Evolutionary conservation across 495 filamentous ascomycete genomes (phyloP).

Genomic region (Trichoderma asperelloides): DNA sequence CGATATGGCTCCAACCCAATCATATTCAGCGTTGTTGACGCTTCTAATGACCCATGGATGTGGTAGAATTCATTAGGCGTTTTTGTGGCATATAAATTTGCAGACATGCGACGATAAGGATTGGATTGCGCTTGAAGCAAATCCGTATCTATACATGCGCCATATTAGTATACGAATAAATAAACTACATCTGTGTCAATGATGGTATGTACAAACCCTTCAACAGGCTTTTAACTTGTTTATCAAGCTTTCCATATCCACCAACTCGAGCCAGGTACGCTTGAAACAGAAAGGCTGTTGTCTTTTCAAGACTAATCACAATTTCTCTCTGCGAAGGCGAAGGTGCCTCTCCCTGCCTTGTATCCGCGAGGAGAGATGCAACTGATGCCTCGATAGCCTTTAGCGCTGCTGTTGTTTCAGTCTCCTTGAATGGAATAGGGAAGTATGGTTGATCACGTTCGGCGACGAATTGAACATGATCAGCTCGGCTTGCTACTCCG

Average conservation of each 20-base stretch:
- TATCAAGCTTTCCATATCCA: slow-evolving; percentile 56
- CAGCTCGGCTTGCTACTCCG: slow-evolving; percentile 19
- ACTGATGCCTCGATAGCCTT: slow-evolving; percentile 63
- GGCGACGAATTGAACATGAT: slow-evolving; percentile 20
- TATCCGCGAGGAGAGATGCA: slow-evolving; percentile 54
- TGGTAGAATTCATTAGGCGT: slow-evolving; percentile 59
- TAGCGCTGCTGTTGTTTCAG: slow-evolving; percentile 56
- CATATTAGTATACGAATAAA: slow-evolving; percentile 10
- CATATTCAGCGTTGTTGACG: slow-evolving; percentile 59
- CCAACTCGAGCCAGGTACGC: slow-evolving; percentile 64
- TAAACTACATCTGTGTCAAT: background rate
- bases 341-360: slow-evolving; percentile 33
- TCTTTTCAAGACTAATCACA: slow-evolving; percentile 52
- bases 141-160: slow-evolving; percentile 53
- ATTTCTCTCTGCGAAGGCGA: slow-evolving; percentile 32
- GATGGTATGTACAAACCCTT: slow-evolving; percentile 42
- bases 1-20: slow-evolving; percentile 56
- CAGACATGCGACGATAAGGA: slow-evolving; percentile 64
- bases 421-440: slow-evolving; percentile 63
- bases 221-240: slow-evolving; percentile 49
- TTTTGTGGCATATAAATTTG: slow-evolving; percentile 66
- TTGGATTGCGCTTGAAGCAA: slow-evolving; percentile 60
- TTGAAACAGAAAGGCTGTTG: slow-evolving; percentile 60
- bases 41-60: slow-evolving; percentile 70
- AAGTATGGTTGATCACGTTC: slow-evolving; percentile 26